Base-by-base conservation (phyloP, 306 rosid genomes). In the Datisca glomerata region DNA sequence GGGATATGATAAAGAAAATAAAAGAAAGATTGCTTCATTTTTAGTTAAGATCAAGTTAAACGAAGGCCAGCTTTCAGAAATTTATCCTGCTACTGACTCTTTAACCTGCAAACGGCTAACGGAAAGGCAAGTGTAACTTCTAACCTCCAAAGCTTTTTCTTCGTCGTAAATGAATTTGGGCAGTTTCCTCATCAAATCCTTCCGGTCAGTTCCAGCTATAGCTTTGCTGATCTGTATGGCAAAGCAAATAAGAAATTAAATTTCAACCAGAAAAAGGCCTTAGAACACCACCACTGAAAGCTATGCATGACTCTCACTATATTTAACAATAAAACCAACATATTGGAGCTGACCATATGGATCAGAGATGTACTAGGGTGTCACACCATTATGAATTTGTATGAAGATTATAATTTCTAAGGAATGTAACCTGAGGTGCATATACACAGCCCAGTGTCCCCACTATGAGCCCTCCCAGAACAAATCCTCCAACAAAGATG, bases 81-180 rank as follows among this genome's bases (percentile, higher is more conserved):
- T n/a, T n/a, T n/a, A n/a, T n/a, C n/a, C n/a, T n/a, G n/a, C n/a
- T n/a, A n/a, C n/a, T n/a, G n/a, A n/a, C n/a, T n/a, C n/a, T n/a
- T n/a, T n/a, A n/a, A n/a, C n/a, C n/a, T n/a, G n/a, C n/a, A n/a
- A n/a, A n/a, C n/a, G n/a, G n/a, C n/a, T n/a, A n/a, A n/a, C n/a
- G 9, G 36, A 27, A 46, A 45, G 48, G 46, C 33, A 60, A 52
- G 42, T 41, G 53, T 21, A 21, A 45, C 45, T 53, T 63, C 47
- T 55, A 67, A 89, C 98, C 96, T 89, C 98, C 64, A 80, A 55
- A 54, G 86, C 86, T 58, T 84, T 89, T 63, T 89, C 98, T 66
- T 89, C 98, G 45, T 84, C 96, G 50, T 89, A 89, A 43, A 89
- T 80, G 63, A 89, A 89, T 56, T 84, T 84, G 49, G 98, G 98